Percentiles rank a stretch among this genome's conserved stretches.
Evolutionary conservation across 176 grass and related monocot species (phyloP).

Genomic region (Oryza meridionalis): DNA sequence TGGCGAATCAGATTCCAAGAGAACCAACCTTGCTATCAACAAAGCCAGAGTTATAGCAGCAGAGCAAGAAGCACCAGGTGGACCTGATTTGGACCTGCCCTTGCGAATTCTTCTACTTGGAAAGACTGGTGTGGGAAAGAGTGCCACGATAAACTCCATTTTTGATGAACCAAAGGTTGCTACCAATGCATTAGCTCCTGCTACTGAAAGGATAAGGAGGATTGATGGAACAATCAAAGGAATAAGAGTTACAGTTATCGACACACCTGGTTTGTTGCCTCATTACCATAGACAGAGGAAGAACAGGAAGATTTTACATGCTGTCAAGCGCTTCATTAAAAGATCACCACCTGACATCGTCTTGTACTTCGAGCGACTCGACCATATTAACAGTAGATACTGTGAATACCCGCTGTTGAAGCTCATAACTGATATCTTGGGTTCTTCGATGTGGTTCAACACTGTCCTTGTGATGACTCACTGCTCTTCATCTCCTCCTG

Average conservation of each 20-base stretch:
- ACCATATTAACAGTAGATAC: constrained; percentile 62
- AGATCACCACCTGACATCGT: constrained; percentile 79
- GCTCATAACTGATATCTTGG: constrained; percentile 87
- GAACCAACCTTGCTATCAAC: constrained; percentile 55
- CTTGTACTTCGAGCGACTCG: constrained; percentile 77
- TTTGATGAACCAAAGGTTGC: constrained; percentile 57
- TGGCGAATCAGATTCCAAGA: constrained; percentile 63
- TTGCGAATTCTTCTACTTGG: constrained; percentile 75
- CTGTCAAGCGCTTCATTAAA: constrained; percentile 73
- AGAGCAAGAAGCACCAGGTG: constrained; percentile 54
- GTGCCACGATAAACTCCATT: constrained; percentile 75
- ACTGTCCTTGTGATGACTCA: constrained; percentile 90
- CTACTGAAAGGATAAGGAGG: constrained; percentile 60
- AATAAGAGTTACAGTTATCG: constrained; percentile 80
- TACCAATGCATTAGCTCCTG: constrained; percentile 56
- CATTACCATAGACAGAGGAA: constrained; percentile 47
- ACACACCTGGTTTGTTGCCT: constrained; percentile 80
- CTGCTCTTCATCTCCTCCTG: constrained; percentile 61
- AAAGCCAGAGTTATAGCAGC: constrained; percentile 64
- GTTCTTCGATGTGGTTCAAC: constrained; percentile 93
- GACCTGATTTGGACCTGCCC: constrained; percentile 55
- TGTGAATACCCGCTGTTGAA: constrained; percentile 75
- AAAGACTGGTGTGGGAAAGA: constrained; percentile 76
- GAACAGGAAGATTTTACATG: constrained; percentile 78
- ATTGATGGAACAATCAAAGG: constrained; percentile 77